Base-by-base conservation (phyloP, 225 moss, liverwort and hornwort genomes). In the Marchantia paleacea region DNA sequence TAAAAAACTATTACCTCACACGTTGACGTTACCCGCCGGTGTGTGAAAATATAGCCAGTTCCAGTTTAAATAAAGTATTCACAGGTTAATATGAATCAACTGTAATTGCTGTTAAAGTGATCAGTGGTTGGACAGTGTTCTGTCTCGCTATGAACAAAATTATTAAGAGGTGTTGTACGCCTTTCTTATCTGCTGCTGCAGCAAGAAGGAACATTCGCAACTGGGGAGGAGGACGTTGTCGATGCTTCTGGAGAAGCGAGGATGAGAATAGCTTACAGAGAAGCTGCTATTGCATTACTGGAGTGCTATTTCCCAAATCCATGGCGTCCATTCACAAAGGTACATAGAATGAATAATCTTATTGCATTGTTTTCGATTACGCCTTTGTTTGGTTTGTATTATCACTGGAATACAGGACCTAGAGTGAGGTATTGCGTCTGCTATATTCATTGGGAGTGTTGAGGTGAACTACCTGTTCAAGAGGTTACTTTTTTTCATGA, bases 151-250 rank as follows among this genome's bases (percentile, higher is more conserved):
- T 57, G 57, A 57, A 9, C 19, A 57, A 57, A 39, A 39, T 39
- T 39, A 5, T 39, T 5, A 39, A 2, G 39, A n/a, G 20, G 66
- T 50, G 7, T 54, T 12, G 53, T 12, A 49, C 75, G 18, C 75
- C 12, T 29, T 30, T 69, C 73, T 48, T 72, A 81, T 25, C 63
- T 79, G 85, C 80, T 87, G 39, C 78, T 86, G 84, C 87, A 97
- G 97, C 97, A 95, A 99, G 91, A 92, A 76, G 95, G 97, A 87
- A 91, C 93, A 65, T 99, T 93, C 72, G 88, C 95, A 69, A 99
- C 95, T 39, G 97, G 97, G 71, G 90, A 95, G 83, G 97, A 99
- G 85, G 97, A 99, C 84, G 89, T 82, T 39, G 85, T 99, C 55
- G 99, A 99, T 87, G 83, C 87, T 55, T 91, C 91, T 53, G 95